These are phyloP conservation scores for Yueomyces sp. DNA, from an alignment of 805 yeast species.

Conservation along the genomic window DNA sequence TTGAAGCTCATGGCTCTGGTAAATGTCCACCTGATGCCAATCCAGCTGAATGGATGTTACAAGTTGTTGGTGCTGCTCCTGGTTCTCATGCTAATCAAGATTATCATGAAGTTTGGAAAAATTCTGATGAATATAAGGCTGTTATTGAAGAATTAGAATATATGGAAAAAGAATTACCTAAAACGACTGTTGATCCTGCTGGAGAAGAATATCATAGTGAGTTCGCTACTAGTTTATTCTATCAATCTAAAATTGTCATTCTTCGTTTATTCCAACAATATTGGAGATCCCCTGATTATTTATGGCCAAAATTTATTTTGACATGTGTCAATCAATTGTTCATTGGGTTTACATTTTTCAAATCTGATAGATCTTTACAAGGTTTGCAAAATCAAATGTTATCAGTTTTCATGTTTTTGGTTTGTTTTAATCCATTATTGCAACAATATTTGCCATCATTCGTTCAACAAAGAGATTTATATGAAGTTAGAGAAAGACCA, in stretches of 20 bases:
- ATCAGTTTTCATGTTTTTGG: slow-evolving; percentile 54
- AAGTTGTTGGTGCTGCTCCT: slow-evolving; percentile 73
- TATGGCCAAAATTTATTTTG: slow-evolving; percentile 46
- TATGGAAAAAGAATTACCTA: slow-evolving; percentile 49
- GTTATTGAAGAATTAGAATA: slow-evolving; percentile 45
- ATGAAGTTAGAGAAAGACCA: slow-evolving; percentile 64
- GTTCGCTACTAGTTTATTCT: slow-evolving; percentile 30
- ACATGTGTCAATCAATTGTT: slow-evolving; percentile 44
- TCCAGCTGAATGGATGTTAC: slow-evolving; percentile 90
- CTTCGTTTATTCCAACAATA: slow-evolving; percentile 48
- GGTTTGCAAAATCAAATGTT: slow-evolving; percentile 78
- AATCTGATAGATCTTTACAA: slow-evolving; percentile 48
- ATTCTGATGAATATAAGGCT: slow-evolving; percentile 46
- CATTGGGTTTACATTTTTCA: slow-evolving; percentile 65
- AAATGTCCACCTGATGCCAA: slow-evolving; percentile 58
- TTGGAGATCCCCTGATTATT: slow-evolving; percentile 53
- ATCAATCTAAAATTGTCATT: slow-evolving; percentile 35
- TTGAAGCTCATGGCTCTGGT: slow-evolving; percentile 52
- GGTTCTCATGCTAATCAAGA: slow-evolving; percentile 64
- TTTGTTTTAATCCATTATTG: slow-evolving; percentile 39
- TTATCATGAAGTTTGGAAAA: slow-evolving; percentile 65
- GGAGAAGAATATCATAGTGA: slow-evolving; percentile 11
- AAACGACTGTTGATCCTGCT: slow-evolving; percentile 20
- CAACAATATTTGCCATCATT: slow-evolving; percentile 55
- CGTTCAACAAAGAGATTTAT: slow-evolving; percentile 48